These are phyloP conservation scores for Colletotrichum sidae DNA, from an alignment of 2,329 filamentous ascomycete species.

Conservation along the genomic window DNA sequence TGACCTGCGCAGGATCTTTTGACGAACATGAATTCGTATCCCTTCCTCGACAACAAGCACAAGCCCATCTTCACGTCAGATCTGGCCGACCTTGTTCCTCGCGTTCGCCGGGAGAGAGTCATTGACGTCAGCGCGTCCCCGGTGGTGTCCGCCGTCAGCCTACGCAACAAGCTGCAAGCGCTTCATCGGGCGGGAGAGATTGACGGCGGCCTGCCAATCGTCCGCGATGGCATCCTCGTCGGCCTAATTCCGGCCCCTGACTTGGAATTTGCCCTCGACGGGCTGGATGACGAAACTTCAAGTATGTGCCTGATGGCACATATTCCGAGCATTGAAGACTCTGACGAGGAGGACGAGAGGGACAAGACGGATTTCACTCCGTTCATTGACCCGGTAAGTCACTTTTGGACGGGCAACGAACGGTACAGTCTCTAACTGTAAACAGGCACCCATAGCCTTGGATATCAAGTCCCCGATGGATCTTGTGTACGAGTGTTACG, in stretches of 20 bases:
- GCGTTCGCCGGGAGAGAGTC: constrained; percentile 77
- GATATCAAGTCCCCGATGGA: constrained; percentile 94
- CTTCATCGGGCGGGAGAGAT: constrained; percentile 89
- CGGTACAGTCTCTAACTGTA: not conserved
- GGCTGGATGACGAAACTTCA: constrained; percentile 78
- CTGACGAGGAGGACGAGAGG: constrained; percentile 64
- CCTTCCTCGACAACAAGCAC: constrained; percentile 96
- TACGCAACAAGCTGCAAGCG: constrained; percentile 84
- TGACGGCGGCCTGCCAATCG: constrained; percentile 89
- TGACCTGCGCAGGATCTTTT: constrained; percentile 75
- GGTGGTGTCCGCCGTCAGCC: constrained; percentile 78
- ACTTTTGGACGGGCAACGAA: not conserved
- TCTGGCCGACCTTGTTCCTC: constrained; percentile 86
- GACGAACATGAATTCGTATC: constrained; percentile 97
- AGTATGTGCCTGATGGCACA: constrained; percentile 86
- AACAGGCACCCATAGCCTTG: constrained; percentile 82
- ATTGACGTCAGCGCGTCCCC: constrained; percentile 92
- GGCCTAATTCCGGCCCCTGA: constrained; percentile 95
- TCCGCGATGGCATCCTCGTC: constrained; percentile 82
- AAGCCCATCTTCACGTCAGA: constrained; percentile 92
- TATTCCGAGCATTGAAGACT: constrained; percentile 71
- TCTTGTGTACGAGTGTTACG: constrained; percentile 95
- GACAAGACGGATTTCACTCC: constrained; percentile 88
- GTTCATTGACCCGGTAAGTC: constrained; percentile 85
- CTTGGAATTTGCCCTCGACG: constrained; percentile 91